Conservation (phyloP, 1,139 yeast genomes). For the Arxiozyma bovina region DNA sequence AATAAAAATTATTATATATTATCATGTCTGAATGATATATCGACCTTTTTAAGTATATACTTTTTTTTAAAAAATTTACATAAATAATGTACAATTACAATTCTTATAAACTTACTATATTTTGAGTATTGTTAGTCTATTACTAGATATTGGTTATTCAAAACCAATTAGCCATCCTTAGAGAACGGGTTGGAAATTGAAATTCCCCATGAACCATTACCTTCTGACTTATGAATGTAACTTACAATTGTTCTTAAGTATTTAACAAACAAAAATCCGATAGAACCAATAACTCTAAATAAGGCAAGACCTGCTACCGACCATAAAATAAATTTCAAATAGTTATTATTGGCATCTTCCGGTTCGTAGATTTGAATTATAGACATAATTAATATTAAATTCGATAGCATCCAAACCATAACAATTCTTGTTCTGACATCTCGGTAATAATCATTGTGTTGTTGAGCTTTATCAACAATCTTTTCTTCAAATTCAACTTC, state of each 20-base stretch:
- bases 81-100: not conserved
- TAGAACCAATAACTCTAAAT: slow-evolving; percentile 71
- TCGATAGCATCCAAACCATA: slow-evolving; percentile 79
- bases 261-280: slow-evolving; percentile 50
- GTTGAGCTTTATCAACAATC: slow-evolving; percentile 34
- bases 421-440: slow-evolving; percentile 92
- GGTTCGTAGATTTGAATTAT: slow-evolving; percentile 74
- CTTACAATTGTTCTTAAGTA: slow-evolving; percentile 34
- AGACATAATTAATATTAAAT: slow-evolving; percentile 72
- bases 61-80: too few species aligned
- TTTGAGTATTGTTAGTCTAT: not conserved
- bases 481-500: slow-evolving; percentile 40
- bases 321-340: slow-evolving; percentile 81
- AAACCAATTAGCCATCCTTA: not conserved
- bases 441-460: slow-evolving; percentile 82
- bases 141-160: not conserved
- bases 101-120: not conserved
- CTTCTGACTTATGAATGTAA: slow-evolving; percentile 33
- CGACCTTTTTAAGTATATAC: not conserved
- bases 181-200: slow-evolving; percentile 7
- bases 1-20: too few species aligned
- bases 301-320: slow-evolving; percentile 75
- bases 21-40: not conserved
- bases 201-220: slow-evolving; percentile 7
- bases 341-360: slow-evolving; percentile 58